phyloP scores from a whole-genome alignment of 2,329 filamentous ascomycete genomes.

The Hymenoscyphus linearis region DNA sequence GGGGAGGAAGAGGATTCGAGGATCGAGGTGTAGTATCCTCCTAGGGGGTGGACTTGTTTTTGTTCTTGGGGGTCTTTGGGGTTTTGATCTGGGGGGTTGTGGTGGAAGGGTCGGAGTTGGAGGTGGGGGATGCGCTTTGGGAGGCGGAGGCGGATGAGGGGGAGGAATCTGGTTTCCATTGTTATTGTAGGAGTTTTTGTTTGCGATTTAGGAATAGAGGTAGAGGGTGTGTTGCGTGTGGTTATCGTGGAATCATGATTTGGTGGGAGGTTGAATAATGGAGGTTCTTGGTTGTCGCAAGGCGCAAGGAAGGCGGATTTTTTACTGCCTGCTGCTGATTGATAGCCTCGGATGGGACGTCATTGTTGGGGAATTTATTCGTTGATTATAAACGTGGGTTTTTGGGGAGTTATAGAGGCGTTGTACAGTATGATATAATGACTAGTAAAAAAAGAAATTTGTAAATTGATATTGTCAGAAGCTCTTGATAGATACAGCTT shows the following conservation, averaged over 20 bases:
- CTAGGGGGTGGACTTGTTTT: slow-evolving; percentile 42
- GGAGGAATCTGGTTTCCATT: slow-evolving; percentile 27
- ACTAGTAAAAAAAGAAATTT: neutral
- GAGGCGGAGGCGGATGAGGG: slow-evolving; percentile 21
- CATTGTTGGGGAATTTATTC: slow-evolving; percentile 21
- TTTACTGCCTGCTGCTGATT: slow-evolving; percentile 1
- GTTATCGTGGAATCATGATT: slow-evolving; percentile 25
- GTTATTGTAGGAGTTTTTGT: too few relatives aligned
- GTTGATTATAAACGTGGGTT: slow-evolving; percentile 18
- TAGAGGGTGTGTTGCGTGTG: neutral
- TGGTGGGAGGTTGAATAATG: neutral
- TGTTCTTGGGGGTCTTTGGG: too few relatives aligned
- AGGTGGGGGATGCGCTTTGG: slow-evolving; percentile 18
- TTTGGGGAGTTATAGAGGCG: slow-evolving; percentile 16
- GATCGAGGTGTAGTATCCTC: slow-evolving; percentile 55
- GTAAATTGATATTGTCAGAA: neutral
- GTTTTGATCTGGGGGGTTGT: too few relatives aligned
- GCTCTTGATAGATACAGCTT: neutral
- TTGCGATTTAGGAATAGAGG: too few relatives aligned
- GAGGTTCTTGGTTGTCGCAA: neutral
- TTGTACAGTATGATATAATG: neutral
- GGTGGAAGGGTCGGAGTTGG: slow-evolving; percentile 13
- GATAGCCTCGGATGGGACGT: slow-evolving; percentile 20
- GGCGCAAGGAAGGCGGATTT: neutral
- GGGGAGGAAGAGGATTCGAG: slow-evolving; percentile 39